A percentile compares a stretch with the other conserved stretches of the same genome.
Evolutionary conservation across 345 rosid species (phyloP).

Genomic region (Salix purpurea): DNA sequence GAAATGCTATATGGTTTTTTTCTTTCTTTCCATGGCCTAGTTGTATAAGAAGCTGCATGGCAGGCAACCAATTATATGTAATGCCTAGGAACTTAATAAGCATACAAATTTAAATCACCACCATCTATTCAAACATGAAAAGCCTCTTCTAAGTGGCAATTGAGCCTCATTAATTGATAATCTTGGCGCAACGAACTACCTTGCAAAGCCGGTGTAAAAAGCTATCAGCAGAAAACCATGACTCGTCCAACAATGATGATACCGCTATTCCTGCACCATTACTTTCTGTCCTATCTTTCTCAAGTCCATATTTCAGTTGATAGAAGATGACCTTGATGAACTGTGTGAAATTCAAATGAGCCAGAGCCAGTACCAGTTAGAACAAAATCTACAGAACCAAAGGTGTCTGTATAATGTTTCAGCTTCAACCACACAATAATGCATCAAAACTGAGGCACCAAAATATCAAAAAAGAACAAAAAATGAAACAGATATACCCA

Average conservation of each 20-base stretch:
- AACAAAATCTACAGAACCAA: neutral
- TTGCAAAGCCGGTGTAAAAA: slow-evolving; percentile 73
- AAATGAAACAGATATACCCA: too few species aligned
- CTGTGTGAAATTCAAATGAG: slow-evolving; percentile 35
- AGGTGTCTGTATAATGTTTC: neutral
- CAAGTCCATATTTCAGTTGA: slow-evolving; percentile 85
- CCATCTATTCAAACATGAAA: neutral
- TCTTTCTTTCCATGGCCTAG: neutral
- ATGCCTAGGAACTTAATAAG: neutral
- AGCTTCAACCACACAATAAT: neutral
- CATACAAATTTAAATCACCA: neutral
- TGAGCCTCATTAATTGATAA: neutral
- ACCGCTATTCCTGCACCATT: slow-evolving; percentile 42
- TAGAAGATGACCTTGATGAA: slow-evolving; percentile 74
- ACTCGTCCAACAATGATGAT: slow-evolving; percentile 65
- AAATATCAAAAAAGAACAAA: neutral
- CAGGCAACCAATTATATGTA: neutral
- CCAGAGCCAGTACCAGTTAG: slow-evolving; percentile 5
- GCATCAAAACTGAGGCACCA: too few species aligned
- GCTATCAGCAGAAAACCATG: slow-evolving; percentile 80
- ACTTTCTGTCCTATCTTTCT: slow-evolving; percentile 42
- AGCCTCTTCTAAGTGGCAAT: neutral
- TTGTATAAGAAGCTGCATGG: neutral
- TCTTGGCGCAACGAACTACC: slow-evolving; percentile 30
- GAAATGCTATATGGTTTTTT: neutral